Percentiles rank a stretch among this genome's conserved stretches.
Evolutionary conservation across 768 basidiomycete species (phyloP).

Genomic region (Podaxis sp.): DNA sequence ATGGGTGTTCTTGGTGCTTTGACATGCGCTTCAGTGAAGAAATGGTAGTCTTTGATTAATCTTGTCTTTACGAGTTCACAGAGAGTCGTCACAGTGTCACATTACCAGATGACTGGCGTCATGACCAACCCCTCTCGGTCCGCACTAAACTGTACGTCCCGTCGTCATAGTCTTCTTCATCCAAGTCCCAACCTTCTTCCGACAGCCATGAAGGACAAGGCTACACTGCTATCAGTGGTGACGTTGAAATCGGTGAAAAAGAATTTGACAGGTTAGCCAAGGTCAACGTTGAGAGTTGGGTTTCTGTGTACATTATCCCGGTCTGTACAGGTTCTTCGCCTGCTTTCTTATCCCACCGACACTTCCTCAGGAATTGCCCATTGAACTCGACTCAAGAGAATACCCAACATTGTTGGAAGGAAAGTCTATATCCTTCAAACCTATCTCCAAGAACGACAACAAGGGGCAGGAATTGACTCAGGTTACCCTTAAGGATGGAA

Average conservation of each 20-base stretch:
- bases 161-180: background rate
- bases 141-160: constrained; percentile 66
- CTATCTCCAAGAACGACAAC: constrained; percentile 31
- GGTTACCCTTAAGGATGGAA: constrained; percentile 53
- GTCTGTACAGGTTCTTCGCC: constrained; percentile 34
- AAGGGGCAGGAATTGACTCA: constrained; percentile 53
- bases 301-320: constrained; percentile 80
- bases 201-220: constrained; percentile 55
- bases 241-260: constrained; percentile 58
- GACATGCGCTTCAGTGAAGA: background rate
- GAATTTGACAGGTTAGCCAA: constrained; percentile 60
- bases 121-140: too few relatives aligned
- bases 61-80: too few relatives aligned
- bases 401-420: constrained; percentile 60
- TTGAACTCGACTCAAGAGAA: constrained; percentile 39
- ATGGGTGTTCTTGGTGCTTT: background rate
- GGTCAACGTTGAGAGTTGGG: constrained; percentile 75
- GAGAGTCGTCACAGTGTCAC: too few relatives aligned
- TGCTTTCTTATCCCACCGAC: background rate
- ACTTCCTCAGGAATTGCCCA: constrained; percentile 41
- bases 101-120: too few relatives aligned
- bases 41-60: background rate
- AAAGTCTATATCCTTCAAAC: constrained; percentile 55
- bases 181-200: background rate
- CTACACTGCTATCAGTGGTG: constrained; percentile 35